A percentile compares a stretch with the other conserved stretches of the same genome.
Conservation (phyloP, 352 stramenopile genomes). For the Globisporangium perplexum region DNA sequence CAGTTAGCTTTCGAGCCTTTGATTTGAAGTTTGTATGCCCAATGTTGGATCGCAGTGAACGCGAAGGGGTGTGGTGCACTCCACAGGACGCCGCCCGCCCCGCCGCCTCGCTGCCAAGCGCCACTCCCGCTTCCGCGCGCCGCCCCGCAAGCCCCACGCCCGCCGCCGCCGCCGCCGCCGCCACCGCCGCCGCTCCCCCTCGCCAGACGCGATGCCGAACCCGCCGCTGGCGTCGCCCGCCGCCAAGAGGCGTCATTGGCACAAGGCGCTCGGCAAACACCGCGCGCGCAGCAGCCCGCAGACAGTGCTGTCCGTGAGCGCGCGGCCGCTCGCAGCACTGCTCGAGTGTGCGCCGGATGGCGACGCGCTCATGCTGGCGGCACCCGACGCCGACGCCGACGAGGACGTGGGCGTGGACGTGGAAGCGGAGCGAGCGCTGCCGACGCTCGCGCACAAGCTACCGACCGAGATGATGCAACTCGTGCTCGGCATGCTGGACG, state of each 20-base stretch:
- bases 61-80: neutral
- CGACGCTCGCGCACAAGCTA: conserved; percentile 31
- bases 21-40: neutral
- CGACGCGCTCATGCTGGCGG: conserved; percentile 13
- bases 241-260: conserved; percentile 51
- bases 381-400: neutral
- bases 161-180: neutral
- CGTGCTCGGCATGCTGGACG: conserved; percentile 45
- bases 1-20: no score
- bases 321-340: neutral
- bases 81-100: neutral
- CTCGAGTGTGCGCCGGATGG: conserved; percentile 20
- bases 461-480: conserved; percentile 49
- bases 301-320: conserved; percentile 10
- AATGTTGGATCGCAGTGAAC: neutral
- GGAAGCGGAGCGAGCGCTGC: neutral
- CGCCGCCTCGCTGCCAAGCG: neutral
- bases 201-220: neutral
- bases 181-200: no score
- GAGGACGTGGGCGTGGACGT: conserved; percentile 3
- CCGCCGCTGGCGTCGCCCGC: neutral
- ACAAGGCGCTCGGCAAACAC: conserved; percentile 22
- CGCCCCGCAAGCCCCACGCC: neutral
- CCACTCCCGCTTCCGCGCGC: neutral
- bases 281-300: conserved; percentile 6